Evolutionary conservation across 2,329 filamentous ascomycete genomes (phyloP).

Genomic region (Pseudogymnoascus sp.): DNA sequence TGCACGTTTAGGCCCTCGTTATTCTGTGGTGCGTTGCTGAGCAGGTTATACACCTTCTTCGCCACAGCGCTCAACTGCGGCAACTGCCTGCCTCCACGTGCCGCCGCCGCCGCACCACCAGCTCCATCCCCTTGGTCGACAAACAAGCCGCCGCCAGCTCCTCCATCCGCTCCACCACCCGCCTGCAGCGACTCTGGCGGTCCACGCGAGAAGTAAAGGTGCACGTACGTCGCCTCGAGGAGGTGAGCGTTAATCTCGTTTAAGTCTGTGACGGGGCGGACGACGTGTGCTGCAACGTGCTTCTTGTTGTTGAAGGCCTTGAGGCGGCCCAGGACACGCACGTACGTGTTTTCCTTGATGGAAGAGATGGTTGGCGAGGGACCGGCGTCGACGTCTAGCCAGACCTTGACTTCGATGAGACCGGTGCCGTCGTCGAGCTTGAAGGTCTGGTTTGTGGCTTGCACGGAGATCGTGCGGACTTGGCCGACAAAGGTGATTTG

Average conservation of each 20-base stretch:
- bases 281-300: conserved; percentile 70
- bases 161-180: conserved; percentile 29
- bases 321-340: conserved; percentile 76
- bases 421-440: conserved; percentile 93
- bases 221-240: conserved; percentile 80
- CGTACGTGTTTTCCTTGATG: conserved; percentile 66
- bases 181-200: conserved; percentile 34
- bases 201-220: conserved; percentile 73
- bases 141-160: conserved; percentile 28
- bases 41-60: conserved; percentile 60
- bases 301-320: conserved; percentile 78
- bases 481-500: conserved; percentile 80
- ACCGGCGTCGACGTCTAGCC: conserved; percentile 46
- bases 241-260: conserved; percentile 93
- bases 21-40: conserved; percentile 59
- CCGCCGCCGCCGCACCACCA: conserved; percentile 24
- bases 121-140: conserved; percentile 28
- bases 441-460: conserved; percentile 87
- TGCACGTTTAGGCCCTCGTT: conserved; percentile 81
- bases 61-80: conserved; percentile 45
- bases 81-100: conserved; percentile 26
- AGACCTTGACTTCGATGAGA: conserved; percentile 82
- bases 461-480: conserved; percentile 76
- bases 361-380: conserved; percentile 38
- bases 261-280: conserved; percentile 71